Evolutionary conservation across 2,329 filamentous ascomycete genomes (phyloP), one percentile per base, ranked within the genome.

Genomic region (Rachicladosporium sp.): DNA sequence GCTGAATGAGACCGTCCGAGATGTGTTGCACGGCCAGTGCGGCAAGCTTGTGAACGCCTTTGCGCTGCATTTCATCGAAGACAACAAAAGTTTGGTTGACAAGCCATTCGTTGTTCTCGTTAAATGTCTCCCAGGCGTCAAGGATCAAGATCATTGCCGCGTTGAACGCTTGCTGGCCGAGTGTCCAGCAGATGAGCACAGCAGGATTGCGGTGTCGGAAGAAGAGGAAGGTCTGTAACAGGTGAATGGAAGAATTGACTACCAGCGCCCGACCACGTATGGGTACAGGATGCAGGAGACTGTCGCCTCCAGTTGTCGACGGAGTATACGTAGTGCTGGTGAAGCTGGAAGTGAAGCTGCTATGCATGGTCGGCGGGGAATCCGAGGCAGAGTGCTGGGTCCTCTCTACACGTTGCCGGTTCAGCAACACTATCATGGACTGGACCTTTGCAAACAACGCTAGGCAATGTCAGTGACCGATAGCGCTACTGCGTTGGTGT

Each of bases 131-230:
- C 43, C 67, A 54, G 6, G 63, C 63, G 36, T 69, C 65, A 2
- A 68, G 54, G 1, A 69, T 53, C 5, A 71, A 49, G 15, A 71
- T 65, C 65, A 69, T 69, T 43, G 60, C 63, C 8, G 66, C 63
- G 42, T 69, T 69, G 55, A 70, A 70, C 2, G 66, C 65, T 52
- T 69, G 65, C 43, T 70, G 68, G 29, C 61, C 61, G 47, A 68
- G 60, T 0, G 58, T 65, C 67, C 67, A 70, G 46, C 63, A 68
- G 29, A 69, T 60, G 29, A 70, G 51, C 2, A 63, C 62, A 13
- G 60, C 59, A 10, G 61, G 65, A 10, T 63, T 50, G 31, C 64
- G 60, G n/a, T 54, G 46, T 23, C 65, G 57, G 49, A 68, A 66
- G 50, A 67, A 70, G 21, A 67, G 48, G 40, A 69, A 69, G 2